phyloP scores from a whole-genome alignment of 192 early-diverging fungal genomes.

The Helicostylum pulchrum region DNA sequence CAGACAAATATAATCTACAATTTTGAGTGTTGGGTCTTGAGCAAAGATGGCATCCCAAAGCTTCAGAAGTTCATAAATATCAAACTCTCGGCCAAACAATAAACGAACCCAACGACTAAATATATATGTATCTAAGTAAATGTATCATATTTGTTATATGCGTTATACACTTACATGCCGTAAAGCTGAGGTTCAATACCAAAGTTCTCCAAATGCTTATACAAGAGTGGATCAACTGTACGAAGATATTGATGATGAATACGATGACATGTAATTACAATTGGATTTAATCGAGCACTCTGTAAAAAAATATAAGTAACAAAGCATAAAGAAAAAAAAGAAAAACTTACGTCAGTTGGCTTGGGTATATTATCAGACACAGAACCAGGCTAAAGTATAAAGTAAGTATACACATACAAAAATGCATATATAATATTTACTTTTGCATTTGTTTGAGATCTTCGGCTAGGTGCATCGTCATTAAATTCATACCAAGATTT shows the following conservation, averaged over 20 bases:
- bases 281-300: conserved; percentile 56
- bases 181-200: conserved; percentile 94
- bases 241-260: conserved; percentile 70
- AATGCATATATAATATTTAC: background rate
- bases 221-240: conserved; percentile 69
- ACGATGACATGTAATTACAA: conserved; percentile 69
- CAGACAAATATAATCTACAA: conserved; percentile 82
- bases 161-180: conserved; percentile 64
- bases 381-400: background rate
- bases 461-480: conserved; percentile 36
- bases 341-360: conserved; percentile 12
- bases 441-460: conserved; percentile 6
- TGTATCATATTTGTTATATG: background rate
- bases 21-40: conserved; percentile 67
- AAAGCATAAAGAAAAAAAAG: background rate
- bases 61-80: conserved; percentile 60
- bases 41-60: conserved; percentile 94
- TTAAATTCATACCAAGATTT: conserved; percentile 87
- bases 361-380: conserved; percentile 16
- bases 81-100: conserved; percentile 88
- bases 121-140: background rate
- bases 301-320: conserved; percentile 16
- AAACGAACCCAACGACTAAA: conserved; percentile 84
- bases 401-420: background rate
- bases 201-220: conserved; percentile 62